These are phyloP conservation scores for Boletus sp. DNA, from an alignment of 768 basidiomycete species.

Conservation along the genomic window DNA sequence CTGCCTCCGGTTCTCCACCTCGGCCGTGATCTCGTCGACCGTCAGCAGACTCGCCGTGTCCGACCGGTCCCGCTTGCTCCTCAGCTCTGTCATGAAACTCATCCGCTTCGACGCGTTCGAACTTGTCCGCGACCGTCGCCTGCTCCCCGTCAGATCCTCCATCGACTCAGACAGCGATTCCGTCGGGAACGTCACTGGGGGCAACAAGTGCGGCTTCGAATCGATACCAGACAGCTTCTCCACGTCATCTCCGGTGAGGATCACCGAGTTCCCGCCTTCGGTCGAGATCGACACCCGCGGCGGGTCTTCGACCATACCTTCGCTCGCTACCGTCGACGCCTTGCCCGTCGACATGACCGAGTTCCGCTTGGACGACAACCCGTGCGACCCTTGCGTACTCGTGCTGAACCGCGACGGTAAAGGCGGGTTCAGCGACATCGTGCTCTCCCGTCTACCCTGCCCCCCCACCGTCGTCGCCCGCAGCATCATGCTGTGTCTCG, in stretches of 20 bases:
- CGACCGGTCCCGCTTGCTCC: slow-evolving; percentile 78
- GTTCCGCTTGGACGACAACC: slow-evolving; percentile 47
- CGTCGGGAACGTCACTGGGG: slow-evolving; percentile 73
- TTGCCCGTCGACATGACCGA: slow-evolving; percentile 38
- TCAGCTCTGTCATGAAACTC: slow-evolving; percentile 79
- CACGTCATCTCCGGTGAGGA: slow-evolving; percentile 52
- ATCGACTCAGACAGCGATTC: slow-evolving; percentile 81
- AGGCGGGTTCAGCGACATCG: slow-evolving; percentile 40
- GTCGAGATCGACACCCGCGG: slow-evolving; percentile 75
- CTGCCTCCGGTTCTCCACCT: slow-evolving; percentile 70
- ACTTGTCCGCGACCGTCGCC: slow-evolving; percentile 40
- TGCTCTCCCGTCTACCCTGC: slow-evolving; percentile 42
- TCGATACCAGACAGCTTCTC: slow-evolving; percentile 27
- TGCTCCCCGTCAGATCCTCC: slow-evolving; percentile 45
- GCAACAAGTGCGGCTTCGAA: slow-evolving; percentile 57
- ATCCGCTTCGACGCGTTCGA: slow-evolving; percentile 57
- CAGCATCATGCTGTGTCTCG: slow-evolving; percentile 82
- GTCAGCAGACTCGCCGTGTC: slow-evolving; percentile 92
- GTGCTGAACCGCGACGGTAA: slow-evolving; percentile 39
- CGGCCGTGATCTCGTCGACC: slow-evolving; percentile 96
- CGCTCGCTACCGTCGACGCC: slow-evolving; percentile 17
- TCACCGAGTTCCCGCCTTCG: slow-evolving; percentile 64
- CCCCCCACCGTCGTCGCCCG: slow-evolving; percentile 44
- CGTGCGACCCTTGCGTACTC: slow-evolving; percentile 36
- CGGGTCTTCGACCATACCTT: slow-evolving; percentile 42